These are phyloP conservation scores for Prototheca cutis DNA, from an alignment of 163 green algal genomes.

Conservation along the genomic window DNA sequence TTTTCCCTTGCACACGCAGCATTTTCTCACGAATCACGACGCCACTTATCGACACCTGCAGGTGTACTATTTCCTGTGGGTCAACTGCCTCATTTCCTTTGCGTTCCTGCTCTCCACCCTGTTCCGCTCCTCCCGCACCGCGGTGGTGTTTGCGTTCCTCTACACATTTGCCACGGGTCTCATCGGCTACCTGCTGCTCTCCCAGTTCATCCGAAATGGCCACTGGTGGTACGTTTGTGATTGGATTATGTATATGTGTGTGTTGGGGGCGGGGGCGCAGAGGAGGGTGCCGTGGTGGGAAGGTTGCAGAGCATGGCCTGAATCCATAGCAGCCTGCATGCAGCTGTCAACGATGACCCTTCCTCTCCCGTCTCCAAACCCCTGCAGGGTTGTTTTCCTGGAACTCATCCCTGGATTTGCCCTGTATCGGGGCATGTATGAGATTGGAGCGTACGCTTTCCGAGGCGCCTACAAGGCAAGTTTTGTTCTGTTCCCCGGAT, in stretches of 20 bases:
- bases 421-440: conserved; percentile 46
- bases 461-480: conserved; percentile 40
- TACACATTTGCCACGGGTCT: conserved; percentile 64
- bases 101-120: conserved; percentile 66
- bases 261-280: no score
- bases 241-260: no score
- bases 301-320: no score
- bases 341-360: no score
- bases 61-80: conserved; percentile 72
- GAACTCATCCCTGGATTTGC: conserved; percentile 71
- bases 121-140: conserved; percentile 51
- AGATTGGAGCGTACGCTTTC: conserved; percentile 59
- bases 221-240: conserved; percentile 35
- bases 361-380: background rate
- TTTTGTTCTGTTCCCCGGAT: background rate
- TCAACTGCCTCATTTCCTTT: conserved; percentile 66
- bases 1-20: background rate
- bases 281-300: no score
- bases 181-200: conserved; percentile 43
- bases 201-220: conserved; percentile 27
- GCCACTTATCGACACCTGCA: conserved; percentile 41
- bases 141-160: conserved; percentile 44
- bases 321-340: no score
- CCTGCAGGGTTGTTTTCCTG: conserved; percentile 33
- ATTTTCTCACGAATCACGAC: conserved; percentile 9